Evolutionary conservation across 129 eudicot species (phyloP), one percentile per base, ranked within the genome.

Genomic region (Solidago caesia): DNA sequence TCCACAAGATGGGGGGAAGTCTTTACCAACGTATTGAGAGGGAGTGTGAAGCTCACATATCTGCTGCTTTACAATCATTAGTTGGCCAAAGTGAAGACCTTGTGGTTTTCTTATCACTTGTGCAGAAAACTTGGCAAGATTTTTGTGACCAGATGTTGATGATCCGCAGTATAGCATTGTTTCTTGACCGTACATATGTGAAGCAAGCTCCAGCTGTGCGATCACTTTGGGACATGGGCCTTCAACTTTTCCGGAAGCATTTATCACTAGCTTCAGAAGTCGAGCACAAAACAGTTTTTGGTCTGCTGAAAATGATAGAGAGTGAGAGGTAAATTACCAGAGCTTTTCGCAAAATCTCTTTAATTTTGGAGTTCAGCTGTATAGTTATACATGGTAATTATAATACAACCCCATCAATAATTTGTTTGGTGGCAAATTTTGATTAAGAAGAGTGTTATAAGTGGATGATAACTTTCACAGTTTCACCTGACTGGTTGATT

Each of bases 151-250:
- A 95, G 77, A 95, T 95, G 99, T 80, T 91, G 77, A 87, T 95
- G 99, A 94, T 94, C n/a, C 99, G 99, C 63, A 87, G 97, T 41
- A 95, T 95, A 76, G 99, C 99, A 4, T 82, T 91, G 72, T 91
- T 79, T 87, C 97, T 95, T 61, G 99, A 95, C 71, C 92, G 99
- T 60, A 95, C 97, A 42, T 95, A 95, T 78, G 99, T 91, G 79
- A 95, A 95, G 69, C 99, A 95, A 84, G 81, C 89, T 52, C 84
- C 96, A 43, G 79, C 84, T 81, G 90, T 91, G 44, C 84, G 88
- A 25, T 91, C 97, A 7, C 83, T 95, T 72, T 95, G 99, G 99
- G 99, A 91, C 86, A 95, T 95, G 99, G 99, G 99, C 41, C 89
- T 95, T 88, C 97, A 91, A 83, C 92, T 95, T 53, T 95, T 91